Evolutionary conservation across 2,329 filamentous ascomycete genomes (phyloP), one percentile per base, ranked within the genome.

Genomic region (Microsporum ferrugineum): DNA sequence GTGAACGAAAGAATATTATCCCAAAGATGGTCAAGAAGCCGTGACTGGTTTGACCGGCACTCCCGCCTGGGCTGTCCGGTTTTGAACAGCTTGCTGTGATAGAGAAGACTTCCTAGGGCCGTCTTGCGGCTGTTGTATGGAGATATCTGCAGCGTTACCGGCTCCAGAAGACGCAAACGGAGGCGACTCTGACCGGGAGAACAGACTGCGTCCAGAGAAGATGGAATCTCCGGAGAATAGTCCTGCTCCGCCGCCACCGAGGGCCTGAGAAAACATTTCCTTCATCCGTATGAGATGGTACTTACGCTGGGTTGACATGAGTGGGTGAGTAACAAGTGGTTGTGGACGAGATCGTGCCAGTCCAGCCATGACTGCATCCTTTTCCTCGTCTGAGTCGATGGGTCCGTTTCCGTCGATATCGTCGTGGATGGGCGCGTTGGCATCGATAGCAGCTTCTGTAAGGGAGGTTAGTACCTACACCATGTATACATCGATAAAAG

Each of bases 301-400:
- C 68, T 84, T 85, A 31, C 74, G 73, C 58, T 73, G 72, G 3
- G 74, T 77, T 2, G 74, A 73, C 58, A 84, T 78, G 39, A 79
- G 72, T 1, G 76, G 76, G 57, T 88, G 85, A 5, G 85, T 84
- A 33, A 89, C 82, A 3, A 95, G 77, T 0, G 92, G 91, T 64
- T 87, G 85, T 0, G 92, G 91, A 49, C 85, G 85, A 76, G 89
- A 90, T 60, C 85, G 84, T 29, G 85, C 80, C 60, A 92, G 73
- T 14, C 67, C 66, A 36, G 82, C 80, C 90, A 97, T 96, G 58
- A 97, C 89, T 0, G 87, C 82, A 57, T 91, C 87, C 58, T 89
- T 90, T 74, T 99, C 94, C 77, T 97, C 94, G 71, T 99, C 94
- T 1, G 89, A 94, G 73, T 99, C 94, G 41, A 99, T 84, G 0